Conservation (phyloP, 2,329 filamentous ascomycete genomes). For the Botrytis squamosa region DNA sequence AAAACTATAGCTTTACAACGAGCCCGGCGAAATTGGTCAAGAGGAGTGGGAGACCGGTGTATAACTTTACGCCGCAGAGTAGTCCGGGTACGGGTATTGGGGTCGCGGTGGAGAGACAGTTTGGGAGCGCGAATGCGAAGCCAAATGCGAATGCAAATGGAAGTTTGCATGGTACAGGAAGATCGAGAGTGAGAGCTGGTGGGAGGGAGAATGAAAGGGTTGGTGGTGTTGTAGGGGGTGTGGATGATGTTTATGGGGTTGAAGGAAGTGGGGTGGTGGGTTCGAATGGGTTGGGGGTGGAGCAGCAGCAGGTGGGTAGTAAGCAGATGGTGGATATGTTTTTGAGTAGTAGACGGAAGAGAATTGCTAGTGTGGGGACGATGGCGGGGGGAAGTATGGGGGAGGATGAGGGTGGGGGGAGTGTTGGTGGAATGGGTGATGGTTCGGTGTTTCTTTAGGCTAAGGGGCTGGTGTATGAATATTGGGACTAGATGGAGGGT, state of each 20-base stretch:
- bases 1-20: not conserved
- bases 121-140: constrained; percentile 29
- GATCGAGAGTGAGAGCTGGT: not conserved
- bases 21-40: constrained; percentile 35
- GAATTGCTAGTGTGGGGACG: constrained; percentile 42
- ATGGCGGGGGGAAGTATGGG: constrained; percentile 36
- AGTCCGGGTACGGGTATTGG: constrained; percentile 33
- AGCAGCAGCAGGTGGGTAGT: constrained; percentile 45
- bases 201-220: constrained; percentile 16
- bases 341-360: constrained; percentile 49
- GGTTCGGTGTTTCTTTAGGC: not conserved
- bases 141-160: not conserved
- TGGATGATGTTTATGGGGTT: constrained; percentile 28
- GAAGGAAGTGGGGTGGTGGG: constrained; percentile 29
- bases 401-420: not conserved
- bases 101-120: constrained; percentile 38
- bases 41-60: constrained; percentile 22
- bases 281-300: constrained; percentile 29
- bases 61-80: constrained; percentile 14
- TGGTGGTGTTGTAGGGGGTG: not conserved
- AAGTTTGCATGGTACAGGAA: not conserved
- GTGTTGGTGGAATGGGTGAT: not conserved
- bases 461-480: not conserved
- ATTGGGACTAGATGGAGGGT: not conserved
- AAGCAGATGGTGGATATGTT: constrained; percentile 56